phyloP scores from a whole-genome alignment of 2,329 filamentous ascomycete species.

The Pyricularia pennisetigena region DNA sequence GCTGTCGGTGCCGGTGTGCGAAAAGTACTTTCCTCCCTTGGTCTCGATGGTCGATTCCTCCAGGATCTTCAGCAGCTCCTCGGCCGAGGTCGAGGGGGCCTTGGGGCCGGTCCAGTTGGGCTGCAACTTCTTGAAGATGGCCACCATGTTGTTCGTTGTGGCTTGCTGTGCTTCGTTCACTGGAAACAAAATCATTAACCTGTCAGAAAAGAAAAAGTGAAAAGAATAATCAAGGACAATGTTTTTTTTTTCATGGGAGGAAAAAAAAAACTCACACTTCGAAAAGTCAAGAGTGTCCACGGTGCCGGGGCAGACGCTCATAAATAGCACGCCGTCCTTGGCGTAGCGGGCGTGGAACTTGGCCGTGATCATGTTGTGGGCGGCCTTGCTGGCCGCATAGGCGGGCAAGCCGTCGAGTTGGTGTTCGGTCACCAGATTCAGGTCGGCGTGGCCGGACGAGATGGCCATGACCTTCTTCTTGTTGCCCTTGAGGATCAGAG shows the following conservation, averaged over 20 bases:
- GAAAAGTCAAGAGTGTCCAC: conserved; percentile 29
- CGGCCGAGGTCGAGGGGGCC: conserved; percentile 24
- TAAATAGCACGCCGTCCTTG: conserved; percentile 39
- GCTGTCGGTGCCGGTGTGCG: conserved; percentile 41
- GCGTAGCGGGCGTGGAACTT: conserved; percentile 42
- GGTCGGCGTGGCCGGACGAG: conserved; percentile 36
- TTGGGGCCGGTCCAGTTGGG: conserved; percentile 27
- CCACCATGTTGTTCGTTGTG: conserved; percentile 14
- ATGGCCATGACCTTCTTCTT: conserved; percentile 46
- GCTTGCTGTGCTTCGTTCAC: conserved; percentile 18
- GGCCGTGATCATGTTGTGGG: conserved; percentile 38
- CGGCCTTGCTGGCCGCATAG: conserved; percentile 42
- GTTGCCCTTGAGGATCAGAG: conserved; percentile 37
- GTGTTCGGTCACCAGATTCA: conserved; percentile 26
- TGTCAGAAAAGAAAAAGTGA: not conserved
- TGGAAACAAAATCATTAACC: not conserved
- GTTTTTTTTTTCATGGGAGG: too few relatives aligned
- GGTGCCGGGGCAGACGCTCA: conserved; percentile 40
- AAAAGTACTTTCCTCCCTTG: conserved; percentile 40
- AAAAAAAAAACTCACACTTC: conserved; percentile 11
- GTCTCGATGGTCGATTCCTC: conserved; percentile 30
- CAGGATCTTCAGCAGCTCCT: conserved; percentile 22
- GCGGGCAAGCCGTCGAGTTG: conserved; percentile 23
- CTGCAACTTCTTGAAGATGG: conserved; percentile 23
- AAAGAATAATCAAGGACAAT: too few relatives aligned